phyloP scores from a whole-genome alignment of 805 yeast species.

The Yarrowia porcina region DNA sequence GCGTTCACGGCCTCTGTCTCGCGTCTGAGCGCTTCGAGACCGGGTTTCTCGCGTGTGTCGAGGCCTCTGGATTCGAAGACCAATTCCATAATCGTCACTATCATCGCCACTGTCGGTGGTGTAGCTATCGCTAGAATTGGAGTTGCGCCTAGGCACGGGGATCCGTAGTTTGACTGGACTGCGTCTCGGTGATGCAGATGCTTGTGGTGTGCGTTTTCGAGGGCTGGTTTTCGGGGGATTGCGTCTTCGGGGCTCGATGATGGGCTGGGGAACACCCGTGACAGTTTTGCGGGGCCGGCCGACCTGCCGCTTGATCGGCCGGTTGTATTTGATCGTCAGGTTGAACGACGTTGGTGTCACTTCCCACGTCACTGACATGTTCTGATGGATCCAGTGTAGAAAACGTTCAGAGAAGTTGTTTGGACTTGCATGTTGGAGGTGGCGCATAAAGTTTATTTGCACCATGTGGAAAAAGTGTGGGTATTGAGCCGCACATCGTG shows the following conservation, averaged over 20 bases:
- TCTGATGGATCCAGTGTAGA: neutral
- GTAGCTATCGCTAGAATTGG: neutral
- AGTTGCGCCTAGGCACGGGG: neutral
- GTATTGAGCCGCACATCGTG: neutral
- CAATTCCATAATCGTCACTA: neutral
- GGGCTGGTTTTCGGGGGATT: neutral
- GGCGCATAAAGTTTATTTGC: neutral
- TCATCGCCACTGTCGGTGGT: neutral
- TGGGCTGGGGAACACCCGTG: neutral
- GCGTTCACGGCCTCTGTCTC: neutral
- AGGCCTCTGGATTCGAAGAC: neutral
- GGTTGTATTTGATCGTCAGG: conserved; percentile 1
- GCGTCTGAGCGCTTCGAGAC: neutral
- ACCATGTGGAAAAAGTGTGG: no score
- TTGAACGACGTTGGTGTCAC: conserved; percentile 1
- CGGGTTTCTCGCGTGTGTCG: conserved; percentile 1
- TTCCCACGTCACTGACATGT: conserved; percentile 5
- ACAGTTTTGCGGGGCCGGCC: conserved; percentile 7
- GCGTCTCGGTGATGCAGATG: neutral
- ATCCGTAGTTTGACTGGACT: conserved; percentile 15
- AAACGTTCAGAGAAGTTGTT: neutral
- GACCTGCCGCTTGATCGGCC: conserved; percentile 7
- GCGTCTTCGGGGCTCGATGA: neutral
- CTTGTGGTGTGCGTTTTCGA: neutral
- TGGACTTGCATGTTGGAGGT: neutral